Evolutionary conservation across 169 alveolate genomes (phyloP), one percentile per base, ranked within the genome.

Genomic region (Besnoitia besnoiti): DNA sequence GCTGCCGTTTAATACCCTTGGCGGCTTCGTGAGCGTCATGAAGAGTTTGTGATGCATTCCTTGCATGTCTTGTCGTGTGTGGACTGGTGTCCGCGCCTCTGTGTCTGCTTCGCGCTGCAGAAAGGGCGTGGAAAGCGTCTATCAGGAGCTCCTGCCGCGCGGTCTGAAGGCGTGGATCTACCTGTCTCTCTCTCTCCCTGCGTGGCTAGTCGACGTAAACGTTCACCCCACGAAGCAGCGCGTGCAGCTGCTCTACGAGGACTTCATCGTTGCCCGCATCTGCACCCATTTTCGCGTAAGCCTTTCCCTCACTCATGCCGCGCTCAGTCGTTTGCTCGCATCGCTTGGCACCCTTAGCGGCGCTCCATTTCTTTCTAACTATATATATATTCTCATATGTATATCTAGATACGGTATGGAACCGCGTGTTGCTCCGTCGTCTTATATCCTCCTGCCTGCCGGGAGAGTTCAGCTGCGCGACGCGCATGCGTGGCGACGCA

Each of bases 211-310:
- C 37, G 99, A 99, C 94, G 99, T 99, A 24, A 99, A 99, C 95
- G 99, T 99, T 0, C 99, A 99, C 91, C 99, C 99, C 24, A 98
- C 99, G 50, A 99, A 99, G 95, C 98, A 97, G 84, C 95, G 85
- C 35, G 93, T 94, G 8, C 73, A 85, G 39, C 84, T 91, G 21
- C 91, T 91, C 46, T 73, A 80, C 55, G 91, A 91, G 49, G 91
- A 87, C 46, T 49, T 87, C 73, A 44, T 87, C 1, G 91, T 85
- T 0, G 85, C 73, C 37, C 42, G 12, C 33, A 61, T 67, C 61
- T 44, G 37, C 7, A 47, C 19, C 7, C 62, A 76, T 10, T 77
- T 87, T 24, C 30, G 47, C 51, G 91, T 87, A 77, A 40, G 44
- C 91, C 44, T 39, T 47, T 87, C 55, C 85, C 3, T 21, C 85